Evolutionary conservation across 371 early-diverging fungal genomes (phyloP), one percentile per base, ranked within the genome.

Genomic region (Mortierella sp.): DNA sequence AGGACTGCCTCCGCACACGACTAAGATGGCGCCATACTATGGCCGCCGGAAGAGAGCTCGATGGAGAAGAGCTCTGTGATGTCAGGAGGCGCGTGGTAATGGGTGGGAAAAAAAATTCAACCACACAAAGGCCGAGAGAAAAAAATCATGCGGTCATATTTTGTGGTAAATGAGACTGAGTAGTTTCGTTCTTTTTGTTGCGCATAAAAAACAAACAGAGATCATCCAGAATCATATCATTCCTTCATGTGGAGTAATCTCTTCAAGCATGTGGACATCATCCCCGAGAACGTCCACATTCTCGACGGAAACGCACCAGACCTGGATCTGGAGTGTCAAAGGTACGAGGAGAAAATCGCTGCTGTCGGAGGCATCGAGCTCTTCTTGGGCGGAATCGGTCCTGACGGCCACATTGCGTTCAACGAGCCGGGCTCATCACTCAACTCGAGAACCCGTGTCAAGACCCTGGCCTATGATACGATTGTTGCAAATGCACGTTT

Each of bases 391-490:
- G 94, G 91, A 67, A 93, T 94, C 56, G 95, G 95, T 7, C 94
- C 95, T 4, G 95, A 95, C 73, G 95, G 95, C 30, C 95, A 95
- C 69, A 93, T 95, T 73, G 95, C 95, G 14, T 95, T 95, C 67
- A 95, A 95, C 68, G 95, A 95, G 70, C 95, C 95, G 12, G 95
- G 95, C 21, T 93, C 93, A 23, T 93, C 93, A 17, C 82, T 95
- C 28, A 89, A 89, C 51, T 93, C 93, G 2, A 86, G 92, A 23
- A 94, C 95, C 4, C 86, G 95, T 42, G 93, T 93, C 79, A 95
- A 95, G 83, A 95, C 95, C n/a, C 81, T 95, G 32, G 95, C 95
- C 7, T 95, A 95, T 78, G 95, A 95, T 58, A 95, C 95, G 11
- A 93, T 95, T 49, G 84, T 95, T 57, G 94, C 95, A 47, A 95